A percentile compares a stretch with the other conserved stretches of the same genome.
phyloP scores from a whole-genome alignment of 768 basidiomycete genomes.

The Phylloporus sp. region DNA sequence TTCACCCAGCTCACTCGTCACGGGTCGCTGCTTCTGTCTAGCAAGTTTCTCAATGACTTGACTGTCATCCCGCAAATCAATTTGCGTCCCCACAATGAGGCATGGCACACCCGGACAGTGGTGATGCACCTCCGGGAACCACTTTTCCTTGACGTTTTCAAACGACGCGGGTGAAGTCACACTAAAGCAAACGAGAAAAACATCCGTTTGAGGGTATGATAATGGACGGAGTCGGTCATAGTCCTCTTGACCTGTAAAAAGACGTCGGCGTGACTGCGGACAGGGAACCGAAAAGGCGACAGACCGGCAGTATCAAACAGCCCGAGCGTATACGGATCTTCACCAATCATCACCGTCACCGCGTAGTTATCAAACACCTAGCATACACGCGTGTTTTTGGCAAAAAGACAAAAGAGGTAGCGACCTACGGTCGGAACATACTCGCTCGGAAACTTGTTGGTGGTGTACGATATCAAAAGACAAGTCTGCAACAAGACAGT shows the following conservation, averaged over 20 bases:
- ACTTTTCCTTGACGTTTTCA: slow-evolving; percentile 99
- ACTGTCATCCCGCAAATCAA: slow-evolving; percentile 92
- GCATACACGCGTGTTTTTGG: slow-evolving; percentile 17
- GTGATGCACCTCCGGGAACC: slow-evolving; percentile 99
- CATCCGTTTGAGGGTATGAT: slow-evolving; percentile 99
- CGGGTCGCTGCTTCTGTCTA: slow-evolving; percentile 94
- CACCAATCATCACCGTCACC: slow-evolving; percentile 99
- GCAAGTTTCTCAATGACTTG: slow-evolving; percentile 93
- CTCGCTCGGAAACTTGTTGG: slow-evolving; percentile 98
- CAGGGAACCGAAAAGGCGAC: slow-evolving; percentile 28
- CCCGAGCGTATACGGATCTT: slow-evolving; percentile 97
- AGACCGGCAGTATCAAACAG: slow-evolving; percentile 97
- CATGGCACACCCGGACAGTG: slow-evolving; percentile 99
- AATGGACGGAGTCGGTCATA: slow-evolving; percentile 98
- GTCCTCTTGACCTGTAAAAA: slow-evolving; percentile 87
- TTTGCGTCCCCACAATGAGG: slow-evolving; percentile 97
- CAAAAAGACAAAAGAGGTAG: slow-evolving; percentile 2
- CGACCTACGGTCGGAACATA: slow-evolving; percentile 96
- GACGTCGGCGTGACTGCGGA: slow-evolving; percentile 6
- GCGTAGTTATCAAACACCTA: slow-evolving; percentile 97
- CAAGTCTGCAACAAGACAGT: slow-evolving; percentile 60
- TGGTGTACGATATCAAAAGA: slow-evolving; percentile 94
- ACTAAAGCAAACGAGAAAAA: slow-evolving; percentile 99
- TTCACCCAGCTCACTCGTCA: slow-evolving; percentile 85
- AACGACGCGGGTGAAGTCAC: slow-evolving; percentile 98